Base-by-base conservation (phyloP, 73 alveolate species). In the Paramecium sexaurelia region DNA sequence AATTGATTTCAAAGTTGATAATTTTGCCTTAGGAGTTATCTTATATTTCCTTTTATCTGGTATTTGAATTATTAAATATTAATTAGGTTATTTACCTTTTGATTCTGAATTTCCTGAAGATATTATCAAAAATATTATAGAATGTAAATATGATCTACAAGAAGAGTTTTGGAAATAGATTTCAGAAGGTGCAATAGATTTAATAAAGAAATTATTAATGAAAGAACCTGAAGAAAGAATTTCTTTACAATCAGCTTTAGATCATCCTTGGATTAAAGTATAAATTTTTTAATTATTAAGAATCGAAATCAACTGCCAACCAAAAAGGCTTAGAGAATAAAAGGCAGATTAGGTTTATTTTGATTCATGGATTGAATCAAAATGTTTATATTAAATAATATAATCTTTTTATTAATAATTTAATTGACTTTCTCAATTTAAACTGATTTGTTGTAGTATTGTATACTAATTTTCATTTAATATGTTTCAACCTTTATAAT, bases 1-100 rank as follows among this genome's bases (percentile, higher is more conserved):
- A 24, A 95, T 96, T 75, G 97, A 95, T 68, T 96, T 89, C 37
- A 85, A 85, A 85, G 84, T 55, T n/a, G 92, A 85, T 67, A 66
- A 51, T 24, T 85, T 55, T 35, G 85, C 86, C 1, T 37, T 85
- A 10, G 92, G 92, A 27, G 92, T 85, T 19, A 66, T 85, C 9
- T 24, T 85, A 35, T 85, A 55, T 67, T 56, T 85, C 20, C 15
- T 85, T n/a, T 37, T 85, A 24, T 85, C 92, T 27, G 92, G 92
- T 56, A 85, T 41, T 55, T 6, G 1, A 20, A 66, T 11, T 20
- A 5, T 20, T 22, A 2, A 27, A 55, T 15, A 8, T 29, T 40
- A 33, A 33, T 22, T 22, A 78, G 90, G 90, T 24, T 78, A 78
- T 13, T 24, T 78, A 41, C 90, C 90, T 24, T 78, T 78, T 78